Evolutionary conservation across 306 rosid species (phyloP), one percentile per base, ranked within the genome.

Genomic region (Fragaria nilgerrensis): DNA sequence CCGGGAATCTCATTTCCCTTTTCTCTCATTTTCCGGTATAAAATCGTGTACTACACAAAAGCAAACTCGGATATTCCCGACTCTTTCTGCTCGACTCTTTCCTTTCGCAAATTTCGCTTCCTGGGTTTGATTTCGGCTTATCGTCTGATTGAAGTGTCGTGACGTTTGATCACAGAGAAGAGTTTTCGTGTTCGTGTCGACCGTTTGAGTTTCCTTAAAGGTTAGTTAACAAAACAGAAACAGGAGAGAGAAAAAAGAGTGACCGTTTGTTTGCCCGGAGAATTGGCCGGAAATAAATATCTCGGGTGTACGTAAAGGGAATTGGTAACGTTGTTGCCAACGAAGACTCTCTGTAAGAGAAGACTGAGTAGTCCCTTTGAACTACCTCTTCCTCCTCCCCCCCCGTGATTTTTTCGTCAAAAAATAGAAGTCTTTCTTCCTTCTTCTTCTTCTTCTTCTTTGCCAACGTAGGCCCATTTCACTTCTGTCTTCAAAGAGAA

Each of bases 181-280:
- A 66, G 70, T 8, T 56, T 56, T 22, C 61, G 61, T 50, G n/a
- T 20, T 53, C 23, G 25, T 53, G 23, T 53, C 15, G 73, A 19
- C 53, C 52, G 39, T 16, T 90, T 79, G 89, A 90, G 92, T 89
- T 89, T 82, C 82, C 90, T 85, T 87, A 55, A 85, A 85, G 91
- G 79, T 74, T 69, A 61, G 88, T 86, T 79, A 81, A 39, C 19
- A 56, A 17, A 45, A 68, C 29, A 17, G 19, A 44, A 19, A 44
- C 9, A 63, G 45, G 29, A 25, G 12, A 44, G 19, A 61, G 41
- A 52, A 22, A 52, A 29, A 23, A 11, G 62, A 23, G 43, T 37
- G 70, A 37, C 48, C 48, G n/a, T 75, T 70, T 39, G 63, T 69
- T 62, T 55, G 7, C 63, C 63, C 62, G 71, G 79, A 68, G 49